Conservation (phyloP, 1,284 basidiomycete species). For the Pyrrhoderma noxium region DNA sequence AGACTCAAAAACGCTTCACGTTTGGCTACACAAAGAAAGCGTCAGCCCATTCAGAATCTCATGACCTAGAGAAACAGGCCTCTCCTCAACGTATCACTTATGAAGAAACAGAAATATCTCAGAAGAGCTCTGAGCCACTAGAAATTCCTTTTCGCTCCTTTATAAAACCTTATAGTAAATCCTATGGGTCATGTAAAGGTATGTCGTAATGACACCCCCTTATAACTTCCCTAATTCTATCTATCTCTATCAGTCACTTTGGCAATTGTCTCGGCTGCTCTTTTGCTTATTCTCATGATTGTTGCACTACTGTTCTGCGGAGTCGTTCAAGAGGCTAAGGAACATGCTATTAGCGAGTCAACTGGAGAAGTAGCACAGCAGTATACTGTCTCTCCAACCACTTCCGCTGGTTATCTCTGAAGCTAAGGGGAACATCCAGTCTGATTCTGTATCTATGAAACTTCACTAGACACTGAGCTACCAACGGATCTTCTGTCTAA, state of each 20-base stretch:
- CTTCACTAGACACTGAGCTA: too few species aligned
- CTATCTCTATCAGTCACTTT: slow-evolving; percentile 5
- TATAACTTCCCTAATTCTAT: background rate
- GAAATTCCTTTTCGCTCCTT: slow-evolving; percentile 2
- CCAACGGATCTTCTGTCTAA: too few species aligned
- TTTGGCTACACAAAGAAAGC: slow-evolving; percentile 2
- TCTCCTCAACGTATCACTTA: slow-evolving; percentile 3
- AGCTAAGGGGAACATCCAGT: too few species aligned
- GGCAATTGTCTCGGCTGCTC: background rate
- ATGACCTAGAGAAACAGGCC: slow-evolving; percentile 1
- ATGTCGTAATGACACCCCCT: background rate
- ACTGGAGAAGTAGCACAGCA: slow-evolving; percentile 3
- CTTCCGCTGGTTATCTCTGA: background rate
- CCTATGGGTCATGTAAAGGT: slow-evolving; percentile 3
- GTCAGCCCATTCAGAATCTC: background rate
- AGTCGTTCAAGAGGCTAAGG: slow-evolving; percentile 15
- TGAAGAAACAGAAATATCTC: slow-evolving; percentile 2
- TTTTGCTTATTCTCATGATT: slow-evolving; percentile 7
- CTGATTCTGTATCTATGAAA: too few species aligned
- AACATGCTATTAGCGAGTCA: slow-evolving; percentile 9
- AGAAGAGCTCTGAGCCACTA: slow-evolving; percentile 8
- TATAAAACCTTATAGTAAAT: slow-evolving; percentile 6
- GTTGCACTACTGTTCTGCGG: slow-evolving; percentile 15
- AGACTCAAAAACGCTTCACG: background rate
- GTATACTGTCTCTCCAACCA: slow-evolving; percentile 1